Percentiles rank a stretch among this genome's conserved stretches.
These are phyloP conservation scores for Backusella australiensis DNA, from an alignment of 192 early-diverging fungal species.

Conservation along the genomic window DNA sequence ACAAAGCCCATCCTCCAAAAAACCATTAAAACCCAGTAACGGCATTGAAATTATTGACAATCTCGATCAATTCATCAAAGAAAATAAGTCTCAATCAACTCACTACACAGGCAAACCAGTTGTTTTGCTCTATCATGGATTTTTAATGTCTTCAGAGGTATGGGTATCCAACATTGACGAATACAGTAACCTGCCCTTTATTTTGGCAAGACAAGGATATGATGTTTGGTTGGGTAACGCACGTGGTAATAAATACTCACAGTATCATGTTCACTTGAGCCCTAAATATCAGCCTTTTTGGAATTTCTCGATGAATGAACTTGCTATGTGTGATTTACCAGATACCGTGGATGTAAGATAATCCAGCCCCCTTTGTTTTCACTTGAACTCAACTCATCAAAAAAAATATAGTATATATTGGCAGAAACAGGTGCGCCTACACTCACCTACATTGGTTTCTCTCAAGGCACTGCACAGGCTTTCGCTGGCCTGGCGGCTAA, in stretches of 20 bases:
- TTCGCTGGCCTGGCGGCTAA: slow-evolving; percentile 86
- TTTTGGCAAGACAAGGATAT: slow-evolving; percentile 85
- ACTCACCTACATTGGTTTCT: slow-evolving; percentile 95
- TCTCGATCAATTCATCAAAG: slow-evolving; percentile 9
- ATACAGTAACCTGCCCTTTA: slow-evolving; percentile 72
- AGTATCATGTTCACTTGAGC: slow-evolving; percentile 70
- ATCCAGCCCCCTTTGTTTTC: neutral
- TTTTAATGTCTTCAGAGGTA: slow-evolving; percentile 90
- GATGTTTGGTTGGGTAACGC: slow-evolving; percentile 98
- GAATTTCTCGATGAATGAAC: slow-evolving; percentile 94
- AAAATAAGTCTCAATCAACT: neutral
- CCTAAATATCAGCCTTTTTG: slow-evolving; percentile 76
- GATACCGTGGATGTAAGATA: slow-evolving; percentile 72
- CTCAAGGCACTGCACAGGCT: slow-evolving; percentile 89
- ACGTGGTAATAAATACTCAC: slow-evolving; percentile 92
- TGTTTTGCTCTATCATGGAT: slow-evolving; percentile 92
- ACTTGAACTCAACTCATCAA: neutral
- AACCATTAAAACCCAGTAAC: slow-evolving; percentile 10
- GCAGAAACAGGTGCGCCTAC: slow-evolving; percentile 73
- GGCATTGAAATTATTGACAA: slow-evolving; percentile 22
- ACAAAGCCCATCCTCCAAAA: neutral
- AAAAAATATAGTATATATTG: slow-evolving; percentile 68
- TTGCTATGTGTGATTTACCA: slow-evolving; percentile 84
- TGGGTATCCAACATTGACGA: slow-evolving; percentile 87
- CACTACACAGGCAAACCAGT: slow-evolving; percentile 62